A percentile compares a stretch with the other conserved stretches of the same genome.
Conservation (phyloP, 2,329 filamentous ascomycete species). For the Penicillium thymicola region DNA sequence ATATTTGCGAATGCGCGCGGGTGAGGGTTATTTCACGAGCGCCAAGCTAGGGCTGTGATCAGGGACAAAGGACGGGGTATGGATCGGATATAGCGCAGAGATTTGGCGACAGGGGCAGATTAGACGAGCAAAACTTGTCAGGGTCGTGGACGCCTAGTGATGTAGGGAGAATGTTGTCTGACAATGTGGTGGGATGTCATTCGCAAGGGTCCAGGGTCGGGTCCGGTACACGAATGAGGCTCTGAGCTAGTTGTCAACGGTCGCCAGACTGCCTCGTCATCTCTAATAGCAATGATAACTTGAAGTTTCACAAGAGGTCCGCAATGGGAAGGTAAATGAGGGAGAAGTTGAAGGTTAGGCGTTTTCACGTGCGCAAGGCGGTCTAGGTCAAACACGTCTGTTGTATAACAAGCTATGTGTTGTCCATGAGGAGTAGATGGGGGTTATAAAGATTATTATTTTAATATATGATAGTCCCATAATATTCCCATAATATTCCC, state of each 20-base stretch:
- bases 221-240: neutral
- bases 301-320: neutral
- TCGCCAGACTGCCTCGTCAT: neutral
- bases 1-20: constrained; percentile 24
- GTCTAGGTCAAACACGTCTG: constrained; percentile 14
- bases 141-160: constrained; percentile 3
- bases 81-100: neutral
- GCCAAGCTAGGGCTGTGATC: neutral
- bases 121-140: constrained; percentile 1
- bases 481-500: neutral
- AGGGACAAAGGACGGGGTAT: neutral
- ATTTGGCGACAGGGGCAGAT: neutral
- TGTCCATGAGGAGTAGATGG: neutral
- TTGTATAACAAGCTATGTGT: neutral
- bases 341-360: constrained; percentile 10
- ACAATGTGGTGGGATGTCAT: constrained; percentile 14
- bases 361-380: constrained; percentile 28
- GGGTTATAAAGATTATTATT: neutral
- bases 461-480: neutral
- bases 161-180: constrained; percentile 2
- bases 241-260: constrained; percentile 8
- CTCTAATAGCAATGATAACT: constrained; percentile 1
- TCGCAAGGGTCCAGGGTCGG: constrained; percentile 13
- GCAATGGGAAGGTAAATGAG: neutral
- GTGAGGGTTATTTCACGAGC: constrained; percentile 6